These are phyloP conservation scores for Neurospora sp. DNA, from an alignment of 495 filamentous ascomycete species.

Conservation along the genomic window DNA sequence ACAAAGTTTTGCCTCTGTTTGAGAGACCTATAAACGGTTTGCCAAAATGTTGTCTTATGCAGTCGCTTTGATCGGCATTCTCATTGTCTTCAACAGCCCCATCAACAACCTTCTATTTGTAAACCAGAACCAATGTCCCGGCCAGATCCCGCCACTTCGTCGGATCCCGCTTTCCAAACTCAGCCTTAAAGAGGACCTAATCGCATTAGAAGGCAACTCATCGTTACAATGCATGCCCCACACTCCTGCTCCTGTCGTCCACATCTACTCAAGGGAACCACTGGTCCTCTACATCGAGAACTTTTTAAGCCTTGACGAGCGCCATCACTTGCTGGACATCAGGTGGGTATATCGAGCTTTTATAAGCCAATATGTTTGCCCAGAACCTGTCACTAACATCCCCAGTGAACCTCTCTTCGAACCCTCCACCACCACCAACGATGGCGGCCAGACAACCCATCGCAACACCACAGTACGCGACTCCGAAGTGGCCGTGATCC, in stretches of 20 bases:
- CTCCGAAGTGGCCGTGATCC: conserved; percentile 38
- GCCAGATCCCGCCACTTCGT: conserved; percentile 11
- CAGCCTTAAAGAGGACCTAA: conserved; percentile 23
- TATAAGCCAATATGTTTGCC: neutral
- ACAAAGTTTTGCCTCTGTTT: neutral
- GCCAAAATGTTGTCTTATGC: conserved; percentile 19
- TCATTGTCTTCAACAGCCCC: conserved; percentile 16
- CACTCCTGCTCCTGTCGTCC: conserved; percentile 19
- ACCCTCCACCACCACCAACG: conserved; percentile 33
- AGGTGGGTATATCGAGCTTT: conserved; percentile 17
- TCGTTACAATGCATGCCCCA: conserved; percentile 17
- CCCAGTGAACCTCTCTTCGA: conserved; percentile 30
- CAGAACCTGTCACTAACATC: neutral
- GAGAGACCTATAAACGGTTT: neutral
- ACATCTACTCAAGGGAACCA: conserved; percentile 32
- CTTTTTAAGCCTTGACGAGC: conserved; percentile 27
- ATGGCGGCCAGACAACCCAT: conserved; percentile 23
- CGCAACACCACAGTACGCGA: conserved; percentile 30
- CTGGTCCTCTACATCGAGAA: conserved; percentile 38
- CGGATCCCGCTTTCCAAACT: conserved; percentile 29
- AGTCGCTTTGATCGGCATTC: conserved; percentile 12
- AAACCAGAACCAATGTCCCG: neutral
- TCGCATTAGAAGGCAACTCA: conserved; percentile 28
- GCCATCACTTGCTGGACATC: conserved; percentile 31
- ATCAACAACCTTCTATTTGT: conserved; percentile 11